phyloP scores from a whole-genome alignment of 2,329 filamentous ascomycete genomes.

The Simplicillium aogashimaense region DNA sequence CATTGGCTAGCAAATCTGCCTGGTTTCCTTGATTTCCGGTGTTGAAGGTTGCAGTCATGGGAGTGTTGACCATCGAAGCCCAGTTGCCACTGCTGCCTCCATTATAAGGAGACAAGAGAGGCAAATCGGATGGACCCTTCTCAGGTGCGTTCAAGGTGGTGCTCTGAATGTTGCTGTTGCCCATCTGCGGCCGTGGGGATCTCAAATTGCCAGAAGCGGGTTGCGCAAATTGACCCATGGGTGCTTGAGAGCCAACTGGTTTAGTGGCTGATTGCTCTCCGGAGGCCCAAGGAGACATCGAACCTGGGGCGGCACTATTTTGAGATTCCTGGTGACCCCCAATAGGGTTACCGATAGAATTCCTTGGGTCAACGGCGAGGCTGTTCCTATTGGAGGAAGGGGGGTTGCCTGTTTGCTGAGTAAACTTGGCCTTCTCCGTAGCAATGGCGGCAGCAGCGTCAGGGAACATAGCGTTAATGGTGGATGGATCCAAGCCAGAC shows the following conservation, averaged over 20 bases:
- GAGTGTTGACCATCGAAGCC: conserved; percentile 98
- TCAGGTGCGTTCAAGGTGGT: conserved; percentile 69
- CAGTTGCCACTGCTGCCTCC: conserved; percentile 73
- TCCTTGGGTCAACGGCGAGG: conserved; percentile 64
- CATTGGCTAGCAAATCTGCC: conserved; percentile 97
- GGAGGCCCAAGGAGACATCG: conserved; percentile 65
- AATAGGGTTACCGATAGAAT: conserved; percentile 65
- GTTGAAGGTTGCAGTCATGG: conserved; percentile 83
- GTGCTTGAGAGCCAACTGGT: conserved; percentile 65
- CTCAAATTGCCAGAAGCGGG: conserved; percentile 65
- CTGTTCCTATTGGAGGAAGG: conserved; percentile 93
- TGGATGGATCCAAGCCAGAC: conserved; percentile 84
- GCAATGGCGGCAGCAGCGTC: conserved; percentile 98
- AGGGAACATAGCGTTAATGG: conserved; percentile 98
- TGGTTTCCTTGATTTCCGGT: conserved; percentile 35
- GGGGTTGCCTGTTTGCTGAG: conserved; percentile 83
- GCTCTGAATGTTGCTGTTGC: conserved; percentile 66
- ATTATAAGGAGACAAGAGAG: conserved; percentile 75
- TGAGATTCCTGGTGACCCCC: conserved; percentile 39
- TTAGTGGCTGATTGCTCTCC: conserved; percentile 52
- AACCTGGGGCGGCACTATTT: conserved; percentile 13
- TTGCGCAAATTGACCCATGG: conserved; percentile 94
- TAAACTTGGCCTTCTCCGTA: conserved; percentile 95
- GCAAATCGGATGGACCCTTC: conserved; percentile 58
- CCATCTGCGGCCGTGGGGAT: conserved; percentile 65